Evolutionary conservation across 768 basidiomycete species (phyloP), one percentile per base, ranked within the genome.

Genomic region (Lenzites betulinus): DNA sequence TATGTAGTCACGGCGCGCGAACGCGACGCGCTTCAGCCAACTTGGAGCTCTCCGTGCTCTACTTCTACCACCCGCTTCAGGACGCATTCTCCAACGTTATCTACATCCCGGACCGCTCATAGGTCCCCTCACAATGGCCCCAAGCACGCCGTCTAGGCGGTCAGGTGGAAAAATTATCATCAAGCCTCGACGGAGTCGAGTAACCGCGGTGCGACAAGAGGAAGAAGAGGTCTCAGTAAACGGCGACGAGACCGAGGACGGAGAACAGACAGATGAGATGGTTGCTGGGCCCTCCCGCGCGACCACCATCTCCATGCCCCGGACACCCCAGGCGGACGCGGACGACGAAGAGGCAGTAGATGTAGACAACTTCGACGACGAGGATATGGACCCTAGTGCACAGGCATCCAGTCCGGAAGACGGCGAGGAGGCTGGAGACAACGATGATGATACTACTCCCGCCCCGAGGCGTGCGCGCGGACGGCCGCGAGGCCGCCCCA

Each of bases 151-250:
- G 22, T 39, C 42, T 22, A 59, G 57, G 39, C 63, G 66, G 2
- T 62, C 65, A 9, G 64, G 65, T 25, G 22, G 46, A 18, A 78
- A 76, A 70, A 79, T 78, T 43, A 78, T 77, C 11, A 76, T 77
- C 59, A 79, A 75, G 49, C 77, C 77, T 1, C 76, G 74, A 33
- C 62, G 71, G 12, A 68, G 73, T 8, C 55, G 47, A 42, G 54
- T 60, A 9, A 38, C 62, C 11, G 33, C 49, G 15, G 26, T 48
- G n/a, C 51, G 25, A 18, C 43, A 47, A 44, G 56, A 60, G 7
- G 57, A 59, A 16, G 62, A 60, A n/a, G 52, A 69, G 5, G 67
- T 60, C 7, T 50, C 56, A 1, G 20, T 33, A 1, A 68, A 71
- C 26, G 72, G 64, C 26, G 60, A 68, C 1, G 71, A 65, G 42